Percentiles rank a stretch among this genome's conserved stretches.
These are phyloP conservation scores for Heterobasidion irregulare DNA, from an alignment of 1,284 basidiomycete species.

Conservation along the genomic window DNA sequence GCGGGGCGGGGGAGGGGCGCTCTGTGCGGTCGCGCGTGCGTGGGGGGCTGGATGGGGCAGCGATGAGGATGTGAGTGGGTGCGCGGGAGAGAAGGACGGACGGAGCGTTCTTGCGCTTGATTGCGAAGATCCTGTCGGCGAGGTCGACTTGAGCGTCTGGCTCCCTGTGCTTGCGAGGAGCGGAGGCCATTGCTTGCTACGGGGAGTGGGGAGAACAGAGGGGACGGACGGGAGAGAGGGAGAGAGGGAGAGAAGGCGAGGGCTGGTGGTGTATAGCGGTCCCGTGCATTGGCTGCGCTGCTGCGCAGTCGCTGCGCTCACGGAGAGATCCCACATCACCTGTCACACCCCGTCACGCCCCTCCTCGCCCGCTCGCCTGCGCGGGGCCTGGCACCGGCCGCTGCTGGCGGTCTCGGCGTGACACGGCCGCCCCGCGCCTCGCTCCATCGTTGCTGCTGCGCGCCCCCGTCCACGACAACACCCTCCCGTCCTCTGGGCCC, in stretches of 20 bases:
- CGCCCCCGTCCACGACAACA: too few relatives aligned
- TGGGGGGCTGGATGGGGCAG: slow-evolving; percentile 28
- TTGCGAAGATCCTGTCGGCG: slow-evolving; percentile 54
- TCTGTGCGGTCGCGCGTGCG: slow-evolving; percentile 40
- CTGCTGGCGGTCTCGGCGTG: background rate
- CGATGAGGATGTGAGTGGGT: background rate
- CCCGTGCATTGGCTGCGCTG: slow-evolving; percentile 17
- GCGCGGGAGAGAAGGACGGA: slow-evolving; percentile 24
- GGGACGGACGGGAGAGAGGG: slow-evolving; percentile 7
- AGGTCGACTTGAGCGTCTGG: slow-evolving; percentile 50
- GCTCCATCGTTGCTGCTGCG: too few relatives aligned
- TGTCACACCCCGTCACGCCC: too few relatives aligned
- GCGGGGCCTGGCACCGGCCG: too few relatives aligned
- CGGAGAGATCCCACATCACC: too few relatives aligned
- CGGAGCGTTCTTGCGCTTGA: slow-evolving; percentile 59
- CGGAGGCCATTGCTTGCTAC: too few relatives aligned
- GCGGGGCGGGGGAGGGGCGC: slow-evolving; percentile 18
- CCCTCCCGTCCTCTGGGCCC: too few relatives aligned
- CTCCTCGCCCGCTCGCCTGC: background rate
- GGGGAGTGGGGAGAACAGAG: too few relatives aligned
- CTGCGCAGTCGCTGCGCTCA: slow-evolving; percentile 8
- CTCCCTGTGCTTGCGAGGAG: slow-evolving; percentile 26
- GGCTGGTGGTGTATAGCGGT: slow-evolving; percentile 15
- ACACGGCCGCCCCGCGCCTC: background rate
- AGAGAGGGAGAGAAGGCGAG: slow-evolving; percentile 8